These are phyloP conservation scores for Exobasidium cylindrosporum DNA, from an alignment of 1,284 basidiomycete genomes.

Conservation along the genomic window DNA sequence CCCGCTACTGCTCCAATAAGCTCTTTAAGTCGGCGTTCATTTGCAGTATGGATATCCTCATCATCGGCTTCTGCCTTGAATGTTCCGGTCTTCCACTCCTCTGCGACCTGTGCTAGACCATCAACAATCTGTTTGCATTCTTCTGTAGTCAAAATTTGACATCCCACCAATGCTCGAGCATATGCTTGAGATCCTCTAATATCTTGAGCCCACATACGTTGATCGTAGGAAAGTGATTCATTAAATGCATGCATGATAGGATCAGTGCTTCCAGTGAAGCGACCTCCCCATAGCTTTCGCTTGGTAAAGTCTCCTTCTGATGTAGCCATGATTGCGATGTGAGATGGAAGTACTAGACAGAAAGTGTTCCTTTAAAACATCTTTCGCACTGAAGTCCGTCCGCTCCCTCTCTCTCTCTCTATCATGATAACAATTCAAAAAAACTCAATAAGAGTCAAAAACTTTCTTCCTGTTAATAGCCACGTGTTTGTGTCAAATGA, in stretches of 20 bases:
- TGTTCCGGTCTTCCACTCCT: slow-evolving; percentile 69
- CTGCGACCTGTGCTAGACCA: slow-evolving; percentile 73
- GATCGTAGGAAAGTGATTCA: slow-evolving; percentile 82
- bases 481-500: too few relatives aligned
- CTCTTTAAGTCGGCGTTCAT: slow-evolving; percentile 89
- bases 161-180: slow-evolving; percentile 75
- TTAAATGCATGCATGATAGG: slow-evolving; percentile 53
- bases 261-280: slow-evolving; percentile 52
- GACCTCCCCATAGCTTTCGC: slow-evolving; percentile 54
- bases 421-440: too few relatives aligned
- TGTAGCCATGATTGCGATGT: background rate
- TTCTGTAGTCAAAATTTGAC: slow-evolving; percentile 72
- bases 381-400: too few relatives aligned
- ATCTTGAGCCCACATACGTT: slow-evolving; percentile 87
- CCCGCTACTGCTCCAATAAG: slow-evolving; percentile 68
- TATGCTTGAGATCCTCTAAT: slow-evolving; percentile 94
- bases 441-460: too few relatives aligned
- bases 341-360: too few relatives aligned
- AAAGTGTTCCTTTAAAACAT: too few relatives aligned
- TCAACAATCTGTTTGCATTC: slow-evolving; percentile 69
- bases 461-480: too few relatives aligned
- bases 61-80: slow-evolving; percentile 66
- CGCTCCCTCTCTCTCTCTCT: too few relatives aligned
- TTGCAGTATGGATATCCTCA: slow-evolving; percentile 99
- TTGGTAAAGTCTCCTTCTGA: slow-evolving; percentile 42